Evolutionary conservation across 139 green algal genomes (phyloP), one percentile per base, ranked within the genome.

Genomic region (Zygnema cylindricum): DNA sequence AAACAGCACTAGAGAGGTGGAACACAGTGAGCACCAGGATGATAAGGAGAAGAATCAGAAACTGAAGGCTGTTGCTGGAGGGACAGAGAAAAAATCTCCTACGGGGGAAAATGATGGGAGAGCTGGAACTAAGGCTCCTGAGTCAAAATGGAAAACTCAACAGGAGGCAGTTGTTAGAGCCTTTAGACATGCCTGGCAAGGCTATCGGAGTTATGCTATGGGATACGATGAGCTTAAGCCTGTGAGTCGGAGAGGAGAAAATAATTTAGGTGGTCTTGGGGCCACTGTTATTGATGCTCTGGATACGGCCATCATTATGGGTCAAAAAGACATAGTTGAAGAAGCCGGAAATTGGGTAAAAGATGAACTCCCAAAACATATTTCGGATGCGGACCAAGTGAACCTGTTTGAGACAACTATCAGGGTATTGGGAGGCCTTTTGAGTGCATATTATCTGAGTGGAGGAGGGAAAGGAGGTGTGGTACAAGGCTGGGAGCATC

Each of bases 381-480:
- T 91, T 25, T 32, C 35, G 22, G 7, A 33, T 32, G 54, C 40
- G 25, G 82, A 42, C 23, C 39, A 86, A 1, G 93, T 96, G 2
- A 96, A 96, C 75, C 73, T 98, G 49, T 98, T 98, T 92, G 96
- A 98, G 91, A 96, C 95, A 11, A 98, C 96, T 35, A 98, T 98
- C 82, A 92, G 96, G 69, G 92, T 98, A 25, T 87, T 98, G n/a
- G 96, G 96, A 0, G 96, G 96, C 7, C 93, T 98, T 57, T 77
- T 98, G 49, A 94, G 94, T 0, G 95, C 96, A 0, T 96, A 95
- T 86, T 94, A 96, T 84, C 92, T 97, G 85, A 43, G 63, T 40
- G 81, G 81, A 30, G 77, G 77, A 11, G 16, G 71, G 71, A 3
- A 3, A 79, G 43, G 7, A 43, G 36, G 49, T 63, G 16, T 63